phyloP scores from a whole-genome alignment of 768 basidiomycete species.

The Bullera alba region DNA sequence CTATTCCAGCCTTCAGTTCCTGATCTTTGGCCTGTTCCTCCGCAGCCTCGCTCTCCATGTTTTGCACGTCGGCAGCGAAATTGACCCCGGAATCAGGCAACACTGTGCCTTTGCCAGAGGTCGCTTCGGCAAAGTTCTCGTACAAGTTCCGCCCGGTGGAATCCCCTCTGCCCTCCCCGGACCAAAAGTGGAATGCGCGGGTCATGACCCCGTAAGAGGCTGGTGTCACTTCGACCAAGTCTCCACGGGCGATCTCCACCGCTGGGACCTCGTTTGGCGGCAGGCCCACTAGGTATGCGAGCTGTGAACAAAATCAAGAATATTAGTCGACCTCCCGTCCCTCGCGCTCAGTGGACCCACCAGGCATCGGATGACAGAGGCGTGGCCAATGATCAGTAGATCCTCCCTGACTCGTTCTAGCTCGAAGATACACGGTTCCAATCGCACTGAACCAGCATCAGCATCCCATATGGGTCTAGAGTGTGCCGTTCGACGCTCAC shows the following conservation, averaged over 20 bases:
- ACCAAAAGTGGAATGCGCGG: constrained; percentile 55
- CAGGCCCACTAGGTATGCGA: constrained; percentile 66
- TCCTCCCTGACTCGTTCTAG: constrained; percentile 91
- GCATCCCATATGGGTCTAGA: constrained; percentile 1
- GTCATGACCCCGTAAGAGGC: constrained; percentile 67
- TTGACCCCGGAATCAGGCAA: constrained; percentile 32
- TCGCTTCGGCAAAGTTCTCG: constrained; percentile 47
- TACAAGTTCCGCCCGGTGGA: constrained; percentile 44
- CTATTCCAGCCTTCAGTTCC: constrained; percentile 10
- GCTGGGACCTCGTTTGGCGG: constrained; percentile 95
- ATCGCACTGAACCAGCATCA: constrained; percentile 58
- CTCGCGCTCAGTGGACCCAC: constrained; percentile 16
- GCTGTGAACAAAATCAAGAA: constrained; percentile 37
- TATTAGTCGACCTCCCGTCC: not conserved
- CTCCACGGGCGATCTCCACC: constrained; percentile 92
- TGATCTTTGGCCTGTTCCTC: constrained; percentile 38
- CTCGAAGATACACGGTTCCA: constrained; percentile 89
- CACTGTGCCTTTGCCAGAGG: constrained; percentile 41
- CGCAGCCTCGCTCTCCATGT: constrained; percentile 36
- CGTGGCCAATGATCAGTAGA: constrained; percentile 90
- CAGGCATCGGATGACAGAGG: constrained; percentile 93
- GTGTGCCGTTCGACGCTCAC: constrained; percentile 17
- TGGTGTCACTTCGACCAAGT: constrained; percentile 67
- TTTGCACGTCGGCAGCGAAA: constrained; percentile 27
- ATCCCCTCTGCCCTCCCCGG: constrained; percentile 45